phyloP scores from a whole-genome alignment of 169 alveolate genomes.

The Plasmodium gallinaceum region DNA sequence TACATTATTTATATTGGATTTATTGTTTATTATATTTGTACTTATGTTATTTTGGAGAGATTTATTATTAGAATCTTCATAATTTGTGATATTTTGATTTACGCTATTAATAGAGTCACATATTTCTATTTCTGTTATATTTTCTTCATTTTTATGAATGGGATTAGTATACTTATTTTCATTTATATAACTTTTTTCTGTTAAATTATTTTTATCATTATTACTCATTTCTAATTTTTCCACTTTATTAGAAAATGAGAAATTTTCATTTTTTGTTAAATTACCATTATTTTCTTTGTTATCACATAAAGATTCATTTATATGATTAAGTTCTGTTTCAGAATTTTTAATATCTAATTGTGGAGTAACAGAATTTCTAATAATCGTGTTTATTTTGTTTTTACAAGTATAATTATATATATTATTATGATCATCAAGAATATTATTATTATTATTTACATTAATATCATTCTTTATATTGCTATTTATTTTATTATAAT shows the following conservation, averaged over 20 bases:
- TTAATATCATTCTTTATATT: not conserved
- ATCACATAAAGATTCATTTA: not conserved
- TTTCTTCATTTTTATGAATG: constrained; percentile 16
- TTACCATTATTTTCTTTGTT: not conserved
- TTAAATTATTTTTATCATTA: not conserved
- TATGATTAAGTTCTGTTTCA: not conserved
- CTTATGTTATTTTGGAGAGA: not conserved
- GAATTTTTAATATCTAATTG: not conserved
- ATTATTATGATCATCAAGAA: not conserved
- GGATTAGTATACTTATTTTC: too few species aligned
- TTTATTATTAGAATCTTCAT: constrained; percentile 7
- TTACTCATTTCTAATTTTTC: not conserved
- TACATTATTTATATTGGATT: too few species aligned
- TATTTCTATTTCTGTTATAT: not conserved
- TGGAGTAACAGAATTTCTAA: not conserved
- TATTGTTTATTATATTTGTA: not conserved
- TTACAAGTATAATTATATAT: not conserved
- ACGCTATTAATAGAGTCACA: constrained; percentile 8
- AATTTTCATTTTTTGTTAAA: not conserved
- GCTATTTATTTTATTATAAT: not conserved
- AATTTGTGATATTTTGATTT: constrained; percentile 13
- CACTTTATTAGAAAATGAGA: not conserved
- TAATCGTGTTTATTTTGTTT: not conserved
- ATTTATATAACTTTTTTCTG: not conserved
- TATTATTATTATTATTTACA: not conserved